A percentile compares a stretch with the other conserved stretches of the same genome.
phyloP scores from a whole-genome alignment of 2,329 filamentous ascomycete species.

The Myriangium duriaei region DNA sequence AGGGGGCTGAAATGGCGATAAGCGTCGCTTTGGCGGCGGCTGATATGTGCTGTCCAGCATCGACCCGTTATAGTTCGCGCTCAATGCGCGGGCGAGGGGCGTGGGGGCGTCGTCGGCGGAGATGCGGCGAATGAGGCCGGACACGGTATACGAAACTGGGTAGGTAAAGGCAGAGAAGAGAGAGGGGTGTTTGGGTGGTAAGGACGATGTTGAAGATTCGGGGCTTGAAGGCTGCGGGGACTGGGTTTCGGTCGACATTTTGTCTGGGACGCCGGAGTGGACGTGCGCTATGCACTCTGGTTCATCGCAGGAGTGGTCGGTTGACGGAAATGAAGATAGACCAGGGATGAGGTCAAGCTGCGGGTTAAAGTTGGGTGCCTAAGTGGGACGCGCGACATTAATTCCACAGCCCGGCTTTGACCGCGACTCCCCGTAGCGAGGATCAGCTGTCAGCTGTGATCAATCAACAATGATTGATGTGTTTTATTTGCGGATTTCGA shows the following conservation, averaged over 20 bases:
- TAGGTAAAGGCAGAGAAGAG: slow-evolving; percentile 35
- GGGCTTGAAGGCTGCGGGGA: slow-evolving; percentile 3
- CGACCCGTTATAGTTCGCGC: slow-evolving; percentile 27
- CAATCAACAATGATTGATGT: too few relatives aligned
- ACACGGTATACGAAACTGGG: slow-evolving; percentile 36
- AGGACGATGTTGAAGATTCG: slow-evolving; percentile 13
- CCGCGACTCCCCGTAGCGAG: too few relatives aligned
- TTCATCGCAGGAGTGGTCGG: slow-evolving; percentile 7
- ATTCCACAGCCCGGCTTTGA: too few relatives aligned
- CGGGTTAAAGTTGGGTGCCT: too few relatives aligned
- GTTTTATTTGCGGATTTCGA: too few relatives aligned
- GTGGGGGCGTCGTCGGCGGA: slow-evolving; percentile 31
- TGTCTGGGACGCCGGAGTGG: not conserved
- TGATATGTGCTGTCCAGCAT: slow-evolving; percentile 42
- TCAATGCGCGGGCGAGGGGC: slow-evolving; percentile 23
- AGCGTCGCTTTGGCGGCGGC: slow-evolving; percentile 44
- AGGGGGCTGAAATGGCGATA: slow-evolving; percentile 74
- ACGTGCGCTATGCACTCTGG: slow-evolving; percentile 6
- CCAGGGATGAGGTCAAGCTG: not conserved
- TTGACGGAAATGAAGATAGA: not conserved
- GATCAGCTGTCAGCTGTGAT: too few relatives aligned
- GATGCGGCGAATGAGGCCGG: slow-evolving; percentile 35
- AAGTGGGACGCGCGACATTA: too few relatives aligned
- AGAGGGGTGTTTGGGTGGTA: slow-evolving; percentile 12
- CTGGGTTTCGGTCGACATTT: slow-evolving; percentile 9